Conservation (phyloP, 163 green algal genomes). For the Scenedesmus sp. region DNA sequence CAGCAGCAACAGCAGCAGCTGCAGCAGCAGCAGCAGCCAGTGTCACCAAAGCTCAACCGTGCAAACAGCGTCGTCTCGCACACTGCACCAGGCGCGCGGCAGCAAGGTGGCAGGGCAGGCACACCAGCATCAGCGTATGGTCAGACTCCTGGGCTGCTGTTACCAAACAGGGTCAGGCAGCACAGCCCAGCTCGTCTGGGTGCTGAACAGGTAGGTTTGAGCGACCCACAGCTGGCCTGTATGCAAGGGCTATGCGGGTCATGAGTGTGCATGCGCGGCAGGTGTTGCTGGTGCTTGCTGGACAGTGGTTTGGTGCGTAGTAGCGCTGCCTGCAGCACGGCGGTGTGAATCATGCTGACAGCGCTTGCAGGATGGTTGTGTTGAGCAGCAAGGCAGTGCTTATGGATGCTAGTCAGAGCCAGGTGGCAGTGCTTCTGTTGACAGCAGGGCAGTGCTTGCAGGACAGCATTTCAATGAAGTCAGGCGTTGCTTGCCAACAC, state of each 20-base stretch:
- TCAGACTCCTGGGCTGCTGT: conserved; percentile 29
- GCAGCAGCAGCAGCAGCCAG: conserved; percentile 43
- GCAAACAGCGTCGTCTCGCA: conserved; percentile 58
- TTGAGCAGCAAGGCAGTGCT: no score
- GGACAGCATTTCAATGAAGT: background rate
- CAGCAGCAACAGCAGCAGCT: background rate
- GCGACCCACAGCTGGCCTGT: background rate
- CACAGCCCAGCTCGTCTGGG: conserved; percentile 28
- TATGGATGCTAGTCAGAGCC: no score
- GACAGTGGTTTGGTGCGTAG: background rate
- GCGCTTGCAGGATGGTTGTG: no score
- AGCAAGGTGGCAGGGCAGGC: conserved; percentile 33
- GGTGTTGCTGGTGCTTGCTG: background rate
- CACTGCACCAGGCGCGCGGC: conserved; percentile 20
- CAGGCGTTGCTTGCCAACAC: no score
- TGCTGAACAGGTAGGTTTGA: conserved; percentile 27
- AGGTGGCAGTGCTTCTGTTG: no score
- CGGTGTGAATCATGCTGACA: no score
- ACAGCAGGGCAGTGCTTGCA: background rate
- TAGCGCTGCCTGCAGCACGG: background rate
- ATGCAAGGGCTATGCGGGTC: background rate
- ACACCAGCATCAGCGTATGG: conserved; percentile 56
- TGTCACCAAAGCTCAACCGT: conserved; percentile 55
- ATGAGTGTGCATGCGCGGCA: background rate
- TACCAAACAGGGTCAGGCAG: conserved; percentile 24